Evolutionary conservation across 305 asterid genomes (phyloP).

Genomic region (Ajuga reptans): DNA sequence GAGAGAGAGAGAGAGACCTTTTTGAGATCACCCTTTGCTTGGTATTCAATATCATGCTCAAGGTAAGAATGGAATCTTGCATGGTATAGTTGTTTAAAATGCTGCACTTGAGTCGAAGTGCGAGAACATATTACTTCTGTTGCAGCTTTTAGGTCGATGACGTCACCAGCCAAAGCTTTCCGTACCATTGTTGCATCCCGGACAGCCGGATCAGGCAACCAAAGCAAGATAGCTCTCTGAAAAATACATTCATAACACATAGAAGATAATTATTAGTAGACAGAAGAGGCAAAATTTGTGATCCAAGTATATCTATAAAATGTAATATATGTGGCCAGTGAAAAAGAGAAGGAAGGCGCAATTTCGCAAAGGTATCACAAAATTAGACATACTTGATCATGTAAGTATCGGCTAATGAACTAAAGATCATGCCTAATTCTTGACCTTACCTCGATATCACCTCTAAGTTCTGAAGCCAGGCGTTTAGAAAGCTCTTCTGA

Average conservation of each 20-base stretch:
- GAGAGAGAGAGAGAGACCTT: slow-evolving; percentile 40
- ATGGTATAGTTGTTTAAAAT: slow-evolving; percentile 58
- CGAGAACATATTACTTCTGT: slow-evolving; percentile 92
- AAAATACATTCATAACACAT: slow-evolving; percentile 21
- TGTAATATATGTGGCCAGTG: too few species aligned
- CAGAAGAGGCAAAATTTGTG: too few species aligned
- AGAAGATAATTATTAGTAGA: neutral
- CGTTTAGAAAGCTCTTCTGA: slow-evolving; percentile 71
- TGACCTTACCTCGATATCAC: slow-evolving; percentile 60
- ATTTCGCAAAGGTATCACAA: neutral
- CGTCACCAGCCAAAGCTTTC: slow-evolving; percentile 41
- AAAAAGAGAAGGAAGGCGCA: neutral
- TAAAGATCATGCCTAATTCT: neutral
- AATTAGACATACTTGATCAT: neutral
- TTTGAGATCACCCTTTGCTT: slow-evolving; percentile 66
- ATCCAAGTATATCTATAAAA: too few species aligned
- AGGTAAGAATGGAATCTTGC: slow-evolving; percentile 49
- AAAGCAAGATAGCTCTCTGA: slow-evolving; percentile 68
- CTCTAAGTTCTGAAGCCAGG: slow-evolving; percentile 70
- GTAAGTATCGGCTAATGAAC: neutral
- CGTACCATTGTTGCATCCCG: slow-evolving; percentile 70
- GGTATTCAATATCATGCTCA: slow-evolving; percentile 71
- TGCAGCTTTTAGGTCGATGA: slow-evolving; percentile 52
- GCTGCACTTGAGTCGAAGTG: slow-evolving; percentile 69
- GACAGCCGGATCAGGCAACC: slow-evolving; percentile 87